Base-by-base conservation (phyloP, 23 red algal species). In the Pyropia haitanensis region DNA sequence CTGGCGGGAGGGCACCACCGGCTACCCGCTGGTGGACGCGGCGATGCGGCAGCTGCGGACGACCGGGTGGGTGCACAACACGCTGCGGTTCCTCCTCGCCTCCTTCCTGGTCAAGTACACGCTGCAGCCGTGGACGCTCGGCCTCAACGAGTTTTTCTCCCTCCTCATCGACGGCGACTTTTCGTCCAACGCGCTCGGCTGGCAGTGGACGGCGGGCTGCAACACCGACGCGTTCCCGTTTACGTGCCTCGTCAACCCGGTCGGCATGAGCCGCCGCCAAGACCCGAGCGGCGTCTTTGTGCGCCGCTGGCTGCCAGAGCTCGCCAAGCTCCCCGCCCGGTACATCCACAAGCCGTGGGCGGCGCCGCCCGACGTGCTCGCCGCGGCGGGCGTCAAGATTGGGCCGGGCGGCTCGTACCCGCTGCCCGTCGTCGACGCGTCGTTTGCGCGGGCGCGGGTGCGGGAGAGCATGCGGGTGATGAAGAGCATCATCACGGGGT, bases 11-110 rank as follows among this genome's bases (percentile, higher is more conserved):
- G 93, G 93, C 12, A 82, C 65, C 5, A 97, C 93, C 3, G 93
- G 93, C 18, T 97, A 87, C 76, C 93, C 93, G 19, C 79, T 97
- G 51, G 82, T 97, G n/a, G 93, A 97, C 58, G 93, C 93, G 18
- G 93, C 93, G 14, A 97, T 97, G 80, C 79, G 93, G 12, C 82
- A 97, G 73, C 67, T 97, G 20, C 33, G 61, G 2, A 49, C 55
- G 10, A 88, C 83, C 23, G 93, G 93, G 16, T 97, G 93, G 93
- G 53, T 97, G 39, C 93, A 97, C 71, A 83, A 88, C 63, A 66
- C 67, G 1, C 80, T 97, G 53, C 79, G 93, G 17, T 90, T 87
- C 56, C 85, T 97, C 17, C 58, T 79, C 8, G 93, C 85, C 24
- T 82, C 85, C 19, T 97, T 97, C 64, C 78, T 97, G 18, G 77